These are phyloP conservation scores for Mycena haematopus DNA, from an alignment of 768 basidiomycete genomes.

Conservation along the genomic window DNA sequence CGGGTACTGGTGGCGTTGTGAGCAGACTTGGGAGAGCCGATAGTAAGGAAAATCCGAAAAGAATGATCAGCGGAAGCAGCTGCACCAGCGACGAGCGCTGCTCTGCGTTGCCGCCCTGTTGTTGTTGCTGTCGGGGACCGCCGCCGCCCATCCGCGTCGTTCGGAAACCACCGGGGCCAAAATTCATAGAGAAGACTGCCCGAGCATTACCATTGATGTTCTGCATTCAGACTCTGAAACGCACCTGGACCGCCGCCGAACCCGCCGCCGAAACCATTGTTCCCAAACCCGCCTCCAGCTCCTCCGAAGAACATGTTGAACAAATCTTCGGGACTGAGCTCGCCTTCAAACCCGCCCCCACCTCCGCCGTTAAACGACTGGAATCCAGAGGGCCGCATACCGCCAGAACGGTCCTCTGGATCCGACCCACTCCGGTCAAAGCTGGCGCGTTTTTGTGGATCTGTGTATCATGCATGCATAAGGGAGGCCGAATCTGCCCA, in stretches of 20 bases:
- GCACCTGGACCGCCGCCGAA: conserved; percentile 65
- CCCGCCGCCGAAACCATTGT: conserved; percentile 45
- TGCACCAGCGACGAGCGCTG: conserved; percentile 74
- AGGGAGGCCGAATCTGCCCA: conserved; percentile 11
- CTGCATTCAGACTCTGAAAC: conserved; percentile 25
- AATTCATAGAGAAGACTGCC: conserved; percentile 76
- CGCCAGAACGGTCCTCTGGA: conserved; percentile 82
- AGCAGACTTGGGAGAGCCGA: conserved; percentile 83
- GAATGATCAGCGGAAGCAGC: conserved; percentile 81
- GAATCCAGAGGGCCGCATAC: conserved; percentile 63
- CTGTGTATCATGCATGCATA: conserved; percentile 41
- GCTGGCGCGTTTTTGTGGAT: conserved; percentile 87
- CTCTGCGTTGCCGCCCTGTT: conserved; percentile 46
- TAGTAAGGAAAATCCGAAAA: conserved; percentile 85
- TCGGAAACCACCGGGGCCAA: conserved; percentile 85
- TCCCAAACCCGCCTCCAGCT: conserved; percentile 55
- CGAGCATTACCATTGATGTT: conserved; percentile 13
- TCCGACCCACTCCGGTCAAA: conserved; percentile 88
- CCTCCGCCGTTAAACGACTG: conserved; percentile 52
- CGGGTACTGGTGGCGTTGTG: conserved; percentile 67
- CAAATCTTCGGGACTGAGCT: conserved; percentile 93
- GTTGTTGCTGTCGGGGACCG: conserved; percentile 41
- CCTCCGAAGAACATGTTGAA: conserved; percentile 99
- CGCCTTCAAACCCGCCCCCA: conserved; percentile 70
- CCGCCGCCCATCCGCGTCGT: conserved; percentile 62